Evolutionary conservation across 306 rosid genomes (phyloP), one percentile per base, ranked within the genome.

Genomic region (Vicia faba): DNA sequence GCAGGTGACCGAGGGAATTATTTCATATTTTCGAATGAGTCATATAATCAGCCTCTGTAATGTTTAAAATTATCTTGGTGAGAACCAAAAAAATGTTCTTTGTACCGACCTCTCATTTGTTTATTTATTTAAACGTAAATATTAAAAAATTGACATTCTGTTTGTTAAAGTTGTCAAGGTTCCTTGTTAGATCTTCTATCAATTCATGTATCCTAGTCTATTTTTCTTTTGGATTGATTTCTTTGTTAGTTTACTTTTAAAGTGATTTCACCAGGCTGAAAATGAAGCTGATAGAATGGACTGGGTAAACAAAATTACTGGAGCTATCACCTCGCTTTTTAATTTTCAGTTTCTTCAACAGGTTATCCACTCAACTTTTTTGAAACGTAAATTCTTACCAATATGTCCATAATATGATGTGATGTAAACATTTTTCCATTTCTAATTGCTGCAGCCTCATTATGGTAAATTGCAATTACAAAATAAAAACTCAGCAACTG

Each of bases 231-330:
- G 46, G 38, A 44, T 67, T 48, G 33, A 43, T 44, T 68, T 75
- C 6, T 12, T 46, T 12, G 43, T 73, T 38, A 11, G 54, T 50
- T 74, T 54, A 65, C 45, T 51, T 56, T 66, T 13, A 59, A 36
- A 38, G 38, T 75, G 74, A 25, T 61, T 83, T 78, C 78, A 35
- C 68, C 87, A 93, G 99, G 97, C 97, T 31, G 98, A 93, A 82
- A 93, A 88, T 74, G 98, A 93, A 79, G 96, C 88, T 46, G 98
- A 89, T 85, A 89, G 91, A 89, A 83, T 79, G 88, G 98, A 89
- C 77, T 93, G 97, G 98, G 79, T 82, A 70, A 84, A 82, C 80
- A 93, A 89, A 80, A 81, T 93, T 62, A 80, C 87, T 11, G 91
- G 86, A 80, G 97, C 91, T 64, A 88, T 93, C 70, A 53, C 93